phyloP scores from a whole-genome alignment of 2,329 filamentous ascomycete species.

The Apiospora saccharicola region DNA sequence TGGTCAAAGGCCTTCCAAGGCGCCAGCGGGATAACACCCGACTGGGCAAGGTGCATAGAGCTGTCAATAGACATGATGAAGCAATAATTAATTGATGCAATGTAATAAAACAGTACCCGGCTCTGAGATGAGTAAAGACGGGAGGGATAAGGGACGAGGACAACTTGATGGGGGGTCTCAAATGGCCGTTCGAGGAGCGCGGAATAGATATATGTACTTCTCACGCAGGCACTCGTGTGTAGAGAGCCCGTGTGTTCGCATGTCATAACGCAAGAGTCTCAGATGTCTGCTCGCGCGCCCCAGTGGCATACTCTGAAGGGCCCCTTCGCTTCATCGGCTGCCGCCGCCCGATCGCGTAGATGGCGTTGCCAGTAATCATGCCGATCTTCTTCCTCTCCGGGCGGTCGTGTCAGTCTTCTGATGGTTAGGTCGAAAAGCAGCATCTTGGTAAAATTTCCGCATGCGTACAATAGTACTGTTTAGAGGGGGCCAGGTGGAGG shows the following conservation, averaged over 20 bases:
- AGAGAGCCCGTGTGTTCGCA: neutral
- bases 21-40: slow-evolving; percentile 65
- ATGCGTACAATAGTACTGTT: neutral
- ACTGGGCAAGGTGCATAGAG: slow-evolving; percentile 2
- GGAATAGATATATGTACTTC: slow-evolving; percentile 10
- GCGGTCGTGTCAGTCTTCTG: neutral
- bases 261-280: neutral
- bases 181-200: neutral
- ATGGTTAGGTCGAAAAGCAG: neutral
- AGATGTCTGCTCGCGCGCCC: neutral
- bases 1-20: slow-evolving; percentile 94
- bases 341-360: slow-evolving; percentile 3
- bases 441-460: neutral
- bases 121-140: neutral
- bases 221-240: neutral
- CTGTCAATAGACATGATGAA: slow-evolving; percentile 22
- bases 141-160: neutral
- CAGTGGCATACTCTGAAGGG: neutral
- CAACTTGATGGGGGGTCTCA: neutral
- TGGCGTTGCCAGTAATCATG: neutral
- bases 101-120: neutral
- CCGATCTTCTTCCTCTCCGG: neutral
- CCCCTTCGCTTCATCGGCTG: neutral
- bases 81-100: neutral
- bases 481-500: neutral